Percentiles rank a stretch among this genome's conserved stretches.
Evolutionary conservation across 441 rosid species (phyloP).

Genomic region (Capsella rubella): DNA sequence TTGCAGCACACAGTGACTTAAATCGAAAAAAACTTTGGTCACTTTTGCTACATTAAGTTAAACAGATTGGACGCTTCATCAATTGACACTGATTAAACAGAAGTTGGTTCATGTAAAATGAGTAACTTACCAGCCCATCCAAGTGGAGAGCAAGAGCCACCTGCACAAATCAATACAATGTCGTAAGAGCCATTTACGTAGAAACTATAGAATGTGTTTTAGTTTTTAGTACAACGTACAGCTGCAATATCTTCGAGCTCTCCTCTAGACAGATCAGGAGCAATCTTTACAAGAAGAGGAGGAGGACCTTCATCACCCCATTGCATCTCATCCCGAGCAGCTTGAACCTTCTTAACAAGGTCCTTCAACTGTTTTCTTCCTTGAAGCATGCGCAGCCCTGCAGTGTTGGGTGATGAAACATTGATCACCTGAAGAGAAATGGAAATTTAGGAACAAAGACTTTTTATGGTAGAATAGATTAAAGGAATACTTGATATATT

Average conservation of each 20-base stretch:
- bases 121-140: slow-evolving; percentile 83
- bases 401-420: slow-evolving; percentile 97
- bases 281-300: slow-evolving; percentile 94
- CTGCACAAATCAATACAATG: slow-evolving; percentile 53
- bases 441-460: background rate
- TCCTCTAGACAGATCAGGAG: slow-evolving; percentile 93
- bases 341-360: slow-evolving; percentile 94
- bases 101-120: slow-evolving; percentile 29
- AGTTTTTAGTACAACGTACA: slow-evolving; percentile 50
- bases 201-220: slow-evolving; percentile 21
- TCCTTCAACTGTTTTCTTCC: slow-evolving; percentile 97
- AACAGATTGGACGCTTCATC: background rate
- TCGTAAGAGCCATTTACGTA: slow-evolving; percentile 40
- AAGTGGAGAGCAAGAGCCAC: slow-evolving; percentile 93
- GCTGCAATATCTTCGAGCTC: slow-evolving; percentile 99
- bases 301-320: slow-evolving; percentile 99
- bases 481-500: slow-evolving; percentile 13
- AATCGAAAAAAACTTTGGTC: background rate
- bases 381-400: slow-evolving; percentile 93
- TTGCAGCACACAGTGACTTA: background rate
- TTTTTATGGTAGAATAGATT: background rate
- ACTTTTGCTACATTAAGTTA: background rate
- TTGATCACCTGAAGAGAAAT: slow-evolving; percentile 70
- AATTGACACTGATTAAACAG: background rate
- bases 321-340: slow-evolving; percentile 99